phyloP scores from a whole-genome alignment of 2,329 filamentous ascomycete species.

The Colletotrichum sp. region DNA sequence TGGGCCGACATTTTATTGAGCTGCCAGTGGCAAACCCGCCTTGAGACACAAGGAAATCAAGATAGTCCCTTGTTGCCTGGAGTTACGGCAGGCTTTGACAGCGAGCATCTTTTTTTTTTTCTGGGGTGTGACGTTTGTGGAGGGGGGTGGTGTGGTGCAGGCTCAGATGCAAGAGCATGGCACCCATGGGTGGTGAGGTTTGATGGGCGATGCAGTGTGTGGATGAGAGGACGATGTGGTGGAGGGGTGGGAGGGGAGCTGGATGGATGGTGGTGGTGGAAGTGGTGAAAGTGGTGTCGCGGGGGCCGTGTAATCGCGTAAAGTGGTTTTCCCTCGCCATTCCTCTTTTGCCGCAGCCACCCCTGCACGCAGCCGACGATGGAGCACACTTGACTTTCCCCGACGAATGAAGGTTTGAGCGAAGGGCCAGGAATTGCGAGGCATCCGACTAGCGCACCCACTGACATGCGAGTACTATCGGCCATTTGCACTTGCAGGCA shows the following conservation, averaged over 20 bases:
- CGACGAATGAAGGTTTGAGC: slow-evolving; percentile 7
- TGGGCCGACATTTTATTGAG: slow-evolving; percentile 20
- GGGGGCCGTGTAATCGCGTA: slow-evolving; percentile 37
- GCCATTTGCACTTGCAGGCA: slow-evolving; percentile 1
- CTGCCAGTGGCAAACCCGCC: slow-evolving; percentile 16
- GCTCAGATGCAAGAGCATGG: slow-evolving; percentile 5
- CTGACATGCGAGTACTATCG: slow-evolving; percentile 17
- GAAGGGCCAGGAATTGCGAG: slow-evolving; percentile 10
- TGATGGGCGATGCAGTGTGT: background rate
- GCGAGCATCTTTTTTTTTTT: background rate
- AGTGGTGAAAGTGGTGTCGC: slow-evolving; percentile 2
- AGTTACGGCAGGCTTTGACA: slow-evolving; percentile 22
- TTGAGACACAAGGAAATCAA: slow-evolving; percentile 23
- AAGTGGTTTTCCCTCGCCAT: slow-evolving; percentile 34
- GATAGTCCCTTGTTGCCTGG: slow-evolving; percentile 23
- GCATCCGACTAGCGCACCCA: slow-evolving; percentile 16
- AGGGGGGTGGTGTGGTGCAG: background rate
- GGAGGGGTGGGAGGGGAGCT: slow-evolving; percentile 27
- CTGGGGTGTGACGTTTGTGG: slow-evolving; percentile 16
- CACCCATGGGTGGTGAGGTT: background rate
- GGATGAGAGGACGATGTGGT: background rate
- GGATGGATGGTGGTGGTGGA: slow-evolving; percentile 6
- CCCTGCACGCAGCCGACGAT: slow-evolving; percentile 26
- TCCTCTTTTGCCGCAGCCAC: slow-evolving; percentile 24
- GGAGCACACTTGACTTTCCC: slow-evolving; percentile 10